A percentile compares a stretch with the other conserved stretches of the same genome.
Conservation (phyloP, 2,329 filamentous ascomycete genomes). For the Aschersonia sp. region DNA sequence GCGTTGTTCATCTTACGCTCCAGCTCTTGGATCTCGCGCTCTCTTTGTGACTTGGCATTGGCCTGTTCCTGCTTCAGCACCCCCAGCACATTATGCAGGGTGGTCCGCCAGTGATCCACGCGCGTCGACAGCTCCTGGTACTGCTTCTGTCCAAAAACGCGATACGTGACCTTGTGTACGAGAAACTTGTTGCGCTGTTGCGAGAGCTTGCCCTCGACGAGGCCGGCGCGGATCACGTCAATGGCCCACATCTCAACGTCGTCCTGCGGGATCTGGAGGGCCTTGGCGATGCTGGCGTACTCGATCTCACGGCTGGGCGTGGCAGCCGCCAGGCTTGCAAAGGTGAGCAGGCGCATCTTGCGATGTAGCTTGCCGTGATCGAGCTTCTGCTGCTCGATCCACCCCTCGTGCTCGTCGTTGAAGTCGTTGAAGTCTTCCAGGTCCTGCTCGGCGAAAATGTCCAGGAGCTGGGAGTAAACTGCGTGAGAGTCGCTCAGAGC, state of each 20-base stretch:
- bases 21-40: constrained; percentile 59
- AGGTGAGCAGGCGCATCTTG: constrained; percentile 93
- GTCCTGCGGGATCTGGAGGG: constrained; percentile 65
- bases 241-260: constrained; percentile 99
- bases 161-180: constrained; percentile 90
- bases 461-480: constrained; percentile 79
- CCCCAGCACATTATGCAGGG: constrained; percentile 61
- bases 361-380: constrained; percentile 66
- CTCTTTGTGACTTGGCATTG: constrained; percentile 62
- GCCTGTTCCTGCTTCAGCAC: constrained; percentile 72
- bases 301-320: constrained; percentile 76
- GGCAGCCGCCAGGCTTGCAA: constrained; percentile 76
- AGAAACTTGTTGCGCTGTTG: constrained; percentile 89
- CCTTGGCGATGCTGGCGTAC: constrained; percentile 71
- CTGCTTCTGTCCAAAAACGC: constrained; percentile 95
- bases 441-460: constrained; percentile 88
- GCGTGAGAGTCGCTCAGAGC: constrained; percentile 74
- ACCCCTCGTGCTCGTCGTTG: constrained; percentile 77
- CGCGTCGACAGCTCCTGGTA: constrained; percentile 89
- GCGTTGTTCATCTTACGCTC: constrained; percentile 48
- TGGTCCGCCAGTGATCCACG: constrained; percentile 81
- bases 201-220: constrained; percentile 92
- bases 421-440: constrained; percentile 95
- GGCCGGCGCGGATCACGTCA: constrained; percentile 87
- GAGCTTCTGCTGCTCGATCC: constrained; percentile 61